Conservation (phyloP, 1,284 basidiomycete genomes). For the Moesziomyces sp. region DNA sequence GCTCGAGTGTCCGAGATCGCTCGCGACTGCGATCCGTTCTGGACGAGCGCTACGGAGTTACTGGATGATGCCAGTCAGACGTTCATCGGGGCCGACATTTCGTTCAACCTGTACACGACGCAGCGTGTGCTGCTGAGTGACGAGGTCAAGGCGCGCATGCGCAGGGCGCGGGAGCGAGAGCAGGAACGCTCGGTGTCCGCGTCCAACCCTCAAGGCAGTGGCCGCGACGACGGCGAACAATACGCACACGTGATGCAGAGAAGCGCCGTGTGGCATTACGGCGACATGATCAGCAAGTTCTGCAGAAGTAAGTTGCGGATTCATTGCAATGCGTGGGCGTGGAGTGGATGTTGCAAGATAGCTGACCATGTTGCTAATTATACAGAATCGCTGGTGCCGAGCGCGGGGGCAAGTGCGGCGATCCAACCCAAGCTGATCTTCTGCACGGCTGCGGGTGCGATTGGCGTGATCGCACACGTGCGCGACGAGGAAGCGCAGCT, state of each 20-base stretch:
- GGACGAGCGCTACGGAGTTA: constrained; percentile 59
- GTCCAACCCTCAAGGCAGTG: not conserved
- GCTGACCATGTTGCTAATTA: not conserved
- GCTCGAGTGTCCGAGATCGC: constrained; percentile 55
- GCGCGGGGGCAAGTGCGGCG: constrained; percentile 11
- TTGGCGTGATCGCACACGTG: constrained; percentile 53
- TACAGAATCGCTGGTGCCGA: constrained; percentile 22
- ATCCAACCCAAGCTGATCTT: constrained; percentile 44
- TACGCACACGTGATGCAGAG: constrained; percentile 60
- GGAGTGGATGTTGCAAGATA: no score
- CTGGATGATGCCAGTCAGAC: constrained; percentile 51
- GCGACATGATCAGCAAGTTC: constrained; percentile 64
- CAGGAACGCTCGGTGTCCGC: constrained; percentile 12
- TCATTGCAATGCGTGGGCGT: no score
- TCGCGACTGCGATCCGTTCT: constrained; percentile 64
- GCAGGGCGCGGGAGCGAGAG: constrained; percentile 28
- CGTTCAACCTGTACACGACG: constrained; percentile 63
- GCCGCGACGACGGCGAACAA: constrained; percentile 10
- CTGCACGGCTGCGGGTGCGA: constrained; percentile 57
- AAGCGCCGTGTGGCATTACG: constrained; percentile 60
- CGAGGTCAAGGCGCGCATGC: constrained; percentile 36
- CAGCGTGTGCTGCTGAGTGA: constrained; percentile 46
- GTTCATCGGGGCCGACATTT: constrained; percentile 64
- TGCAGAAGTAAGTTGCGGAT: constrained; percentile 19
- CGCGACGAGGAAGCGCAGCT: constrained; percentile 22